phyloP scores from a whole-genome alignment of 176 grass and related monocot species.

The Oryza meridionalis region DNA sequence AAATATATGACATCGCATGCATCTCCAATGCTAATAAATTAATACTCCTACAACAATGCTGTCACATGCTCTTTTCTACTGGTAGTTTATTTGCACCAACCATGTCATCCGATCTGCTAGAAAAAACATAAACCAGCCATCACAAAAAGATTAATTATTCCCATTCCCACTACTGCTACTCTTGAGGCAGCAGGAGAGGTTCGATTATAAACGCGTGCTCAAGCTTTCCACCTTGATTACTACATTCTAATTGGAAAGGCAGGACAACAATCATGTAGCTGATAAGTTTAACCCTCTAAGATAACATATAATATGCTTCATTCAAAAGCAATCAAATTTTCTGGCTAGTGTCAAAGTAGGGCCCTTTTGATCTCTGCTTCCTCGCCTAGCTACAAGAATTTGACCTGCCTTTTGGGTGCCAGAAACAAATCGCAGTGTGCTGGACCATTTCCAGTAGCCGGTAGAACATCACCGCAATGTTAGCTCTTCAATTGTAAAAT shows the following conservation, averaged over 20 bases:
- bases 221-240: slow-evolving; percentile 26
- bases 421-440: background rate
- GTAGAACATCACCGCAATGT: background rate
- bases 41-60: background rate
- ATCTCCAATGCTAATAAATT: background rate
- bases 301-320: slow-evolving; percentile 38
- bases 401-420: background rate
- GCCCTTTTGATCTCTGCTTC: slow-evolving; percentile 20
- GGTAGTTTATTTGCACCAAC: slow-evolving; percentile 33
- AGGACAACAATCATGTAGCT: slow-evolving; percentile 30
- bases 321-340: background rate
- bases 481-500: slow-evolving; percentile 41
- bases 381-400: background rate
- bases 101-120: background rate
- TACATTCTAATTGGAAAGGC: slow-evolving; percentile 35
- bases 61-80: slow-evolving; percentile 20
- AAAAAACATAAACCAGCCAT: slow-evolving; percentile 2
- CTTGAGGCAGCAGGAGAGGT: background rate
- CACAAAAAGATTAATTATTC: slow-evolving; percentile 31
- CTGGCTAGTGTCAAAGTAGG: slow-evolving; percentile 27
- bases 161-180: slow-evolving; percentile 2
- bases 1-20: background rate
- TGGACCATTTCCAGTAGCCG: slow-evolving; percentile 33
- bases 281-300: slow-evolving; percentile 36
- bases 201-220: slow-evolving; percentile 10